Base-by-base conservation (phyloP, 177 flowering plant genomes). In the Vitis hybrid region DNA sequence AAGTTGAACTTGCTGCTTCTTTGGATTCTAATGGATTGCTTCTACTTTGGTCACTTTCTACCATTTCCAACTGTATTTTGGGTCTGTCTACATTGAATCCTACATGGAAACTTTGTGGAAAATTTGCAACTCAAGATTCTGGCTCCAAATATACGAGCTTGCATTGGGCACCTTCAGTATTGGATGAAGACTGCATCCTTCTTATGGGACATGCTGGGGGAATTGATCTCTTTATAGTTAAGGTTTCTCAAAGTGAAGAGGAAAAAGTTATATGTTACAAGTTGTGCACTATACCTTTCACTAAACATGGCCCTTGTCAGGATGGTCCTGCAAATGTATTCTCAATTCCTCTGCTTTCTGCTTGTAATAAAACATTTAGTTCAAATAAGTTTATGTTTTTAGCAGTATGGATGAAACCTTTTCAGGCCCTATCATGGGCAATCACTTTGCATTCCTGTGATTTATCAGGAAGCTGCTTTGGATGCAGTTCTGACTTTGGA, bases 391-490 rank as follows among this genome's bases (percentile, higher is more conserved):
- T 93, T 85, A 48, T 91, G 78, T 83, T 93, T 72, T 58, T 91
- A 63, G 90, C 87, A 13, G 65, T 91, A 65, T 92, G 98, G 97
- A 81, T 71, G 87, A 74, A 81, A 24, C 76, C 71, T 35, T 94
- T 91, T 81, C 76, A 75, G 76, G 97, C 91, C 60, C 64, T 87
- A 30, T 92, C 98, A 21, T 93, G 97, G 98, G 85, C 88, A 81
- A 63, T 92, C 32, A 72, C 81, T 56, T 67, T 88, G 70, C 92
- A 87, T 70, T 79, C 74, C 65, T 82, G 52, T 75, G 87, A 86
- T 78, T 65, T 70, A 72, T 59, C 77, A 16, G 82, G 66, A 69
- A 85, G 73, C 72, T 61, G 74, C 63, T 64, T 78, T 76, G 74
- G 55, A 35, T 79, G 89, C 68, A 60, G 63, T 68, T 75, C 68